A percentile compares a stretch with the other conserved stretches of the same genome.
Evolutionary conservation across 2,329 filamentous ascomycete genomes (phyloP).

Genomic region (Aureobasidium subglaciale): DNA sequence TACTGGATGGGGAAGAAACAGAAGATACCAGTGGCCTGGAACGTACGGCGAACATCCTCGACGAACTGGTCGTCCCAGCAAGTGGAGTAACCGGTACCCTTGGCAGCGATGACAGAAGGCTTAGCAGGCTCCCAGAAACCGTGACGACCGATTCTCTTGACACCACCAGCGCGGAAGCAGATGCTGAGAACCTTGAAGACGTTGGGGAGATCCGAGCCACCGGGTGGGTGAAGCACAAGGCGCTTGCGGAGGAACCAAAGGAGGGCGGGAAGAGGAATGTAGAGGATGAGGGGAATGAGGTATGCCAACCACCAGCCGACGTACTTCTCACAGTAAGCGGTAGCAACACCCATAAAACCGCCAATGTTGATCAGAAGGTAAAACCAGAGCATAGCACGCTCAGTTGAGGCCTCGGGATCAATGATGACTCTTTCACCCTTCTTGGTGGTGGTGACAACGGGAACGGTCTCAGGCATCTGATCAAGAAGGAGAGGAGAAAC

Average conservation of each 20-base stretch:
- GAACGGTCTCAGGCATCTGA: conserved; percentile 35
- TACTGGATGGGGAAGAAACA: conserved; percentile 41
- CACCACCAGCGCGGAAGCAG: conserved; percentile 17
- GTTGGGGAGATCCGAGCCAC: conserved; percentile 22
- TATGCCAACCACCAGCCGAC: conserved; percentile 58
- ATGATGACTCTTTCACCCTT: conserved; percentile 40
- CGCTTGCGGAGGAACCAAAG: conserved; percentile 23
- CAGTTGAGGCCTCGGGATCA: conserved; percentile 39
- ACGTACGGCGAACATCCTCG: conserved; percentile 59
- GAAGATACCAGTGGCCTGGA: conserved; percentile 62
- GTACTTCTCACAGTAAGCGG: conserved; percentile 59
- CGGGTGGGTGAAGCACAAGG: conserved; percentile 22
- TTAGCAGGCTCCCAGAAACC: conserved; percentile 24
- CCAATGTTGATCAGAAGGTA: conserved; percentile 69
- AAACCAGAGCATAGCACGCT: conserved; percentile 52
- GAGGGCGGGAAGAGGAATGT: conserved; percentile 40
- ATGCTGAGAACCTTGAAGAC: conserved; percentile 21
- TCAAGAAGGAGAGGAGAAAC: conserved; percentile 47
- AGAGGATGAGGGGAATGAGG: conserved; percentile 54
- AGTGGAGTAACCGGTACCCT: conserved; percentile 18
- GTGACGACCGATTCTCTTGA: conserved; percentile 20
- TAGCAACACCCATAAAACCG: conserved; percentile 58
- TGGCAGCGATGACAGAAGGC: conserved; percentile 23
- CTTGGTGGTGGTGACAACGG: conserved; percentile 31
- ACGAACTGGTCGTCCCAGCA: conserved; percentile 63